Evolutionary conservation across 352 stramenopile species (phyloP).

Genomic region (Aphanomyces invadans): DNA sequence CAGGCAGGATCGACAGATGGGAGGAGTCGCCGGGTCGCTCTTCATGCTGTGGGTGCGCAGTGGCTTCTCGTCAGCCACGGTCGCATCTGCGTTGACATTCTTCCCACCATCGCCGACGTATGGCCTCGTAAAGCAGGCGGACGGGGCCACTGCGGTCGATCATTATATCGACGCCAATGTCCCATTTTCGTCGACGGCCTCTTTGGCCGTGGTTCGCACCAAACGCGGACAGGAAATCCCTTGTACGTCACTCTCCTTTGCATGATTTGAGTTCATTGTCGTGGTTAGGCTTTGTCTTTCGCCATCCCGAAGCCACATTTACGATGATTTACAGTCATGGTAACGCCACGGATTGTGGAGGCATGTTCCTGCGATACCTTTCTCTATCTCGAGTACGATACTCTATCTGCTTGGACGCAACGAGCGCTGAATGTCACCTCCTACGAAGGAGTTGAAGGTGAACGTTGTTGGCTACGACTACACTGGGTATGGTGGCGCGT

Average conservation of each 20-base stretch:
- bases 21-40: conserved; percentile 23
- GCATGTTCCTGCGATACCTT: conserved; percentile 28
- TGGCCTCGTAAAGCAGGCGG: conserved; percentile 19
- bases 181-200: background rate
- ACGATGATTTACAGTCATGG: conserved; percentile 29
- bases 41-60: conserved; percentile 27
- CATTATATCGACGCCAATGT: conserved; percentile 15
- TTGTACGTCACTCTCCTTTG: background rate
- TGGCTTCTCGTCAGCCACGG: conserved; percentile 26
- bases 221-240: conserved; percentile 5
- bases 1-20: too few species aligned
- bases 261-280: background rate
- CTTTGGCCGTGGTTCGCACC: background rate
- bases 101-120: conserved; percentile 27
- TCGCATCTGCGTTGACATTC: conserved; percentile 28
- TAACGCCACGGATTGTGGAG: conserved; percentile 31
- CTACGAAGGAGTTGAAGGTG: conserved; percentile 19
- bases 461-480: conserved; percentile 31
- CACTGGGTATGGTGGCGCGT: conserved; percentile 26
- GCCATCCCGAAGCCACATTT: conserved; percentile 19
- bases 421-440: background rate
- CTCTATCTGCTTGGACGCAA: background rate
- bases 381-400: conserved; percentile 21
- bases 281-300: conserved; percentile 28
- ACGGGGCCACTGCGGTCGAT: background rate